Evolutionary conservation across 768 basidiomycete species (phyloP), one percentile per base, ranked within the genome.

Genomic region (Infundibulicybe gibba): DNA sequence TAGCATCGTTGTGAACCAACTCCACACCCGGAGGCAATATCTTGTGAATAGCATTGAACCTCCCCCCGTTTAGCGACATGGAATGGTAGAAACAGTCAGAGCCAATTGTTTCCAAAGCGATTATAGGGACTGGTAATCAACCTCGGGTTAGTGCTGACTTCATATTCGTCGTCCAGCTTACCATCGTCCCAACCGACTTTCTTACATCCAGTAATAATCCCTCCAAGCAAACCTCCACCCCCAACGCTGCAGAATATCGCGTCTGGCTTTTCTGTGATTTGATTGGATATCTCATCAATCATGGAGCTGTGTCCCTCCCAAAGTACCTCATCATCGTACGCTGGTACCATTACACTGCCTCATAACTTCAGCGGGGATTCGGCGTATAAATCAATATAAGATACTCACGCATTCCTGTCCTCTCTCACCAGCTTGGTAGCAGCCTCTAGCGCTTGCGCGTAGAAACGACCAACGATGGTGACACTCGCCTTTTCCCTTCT

Each of bases 281-380:
- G 84, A 9, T 60, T 56, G 14, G 68, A 59, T 37, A 88, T 79
- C 57, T 90, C 89, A 13, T 64, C 56, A 34, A 90, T 68, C 74
- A 90, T 81, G 14, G 85, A 84, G n/a, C 80, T 74, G 55, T 90
- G 85, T 1, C 89, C 89, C 57, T 83, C 74, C 88, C 88, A 90
- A 12, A 90, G 44, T 3, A 74, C 59, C 6, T 79, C 76, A 55
- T 88, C 70, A 38, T 90, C 85, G 50, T 87, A 90, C 4, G 88
- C 77, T 3, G 85, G 85, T 9, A 87, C 73, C 62, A 87, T 67
- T 11, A 89, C 71, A 1, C 86, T 88, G 44, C 20, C 34, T 9
- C 30, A 34, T 32, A n/a, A 25, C 35, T 40, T 48, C 44, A 49
- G 30, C 14, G 5, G 21, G 19, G 11, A 21, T 40, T 15, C n/a